Base-by-base conservation (phyloP, 1,284 basidiomycete genomes). In the Lignosus rhinocerotis region DNA sequence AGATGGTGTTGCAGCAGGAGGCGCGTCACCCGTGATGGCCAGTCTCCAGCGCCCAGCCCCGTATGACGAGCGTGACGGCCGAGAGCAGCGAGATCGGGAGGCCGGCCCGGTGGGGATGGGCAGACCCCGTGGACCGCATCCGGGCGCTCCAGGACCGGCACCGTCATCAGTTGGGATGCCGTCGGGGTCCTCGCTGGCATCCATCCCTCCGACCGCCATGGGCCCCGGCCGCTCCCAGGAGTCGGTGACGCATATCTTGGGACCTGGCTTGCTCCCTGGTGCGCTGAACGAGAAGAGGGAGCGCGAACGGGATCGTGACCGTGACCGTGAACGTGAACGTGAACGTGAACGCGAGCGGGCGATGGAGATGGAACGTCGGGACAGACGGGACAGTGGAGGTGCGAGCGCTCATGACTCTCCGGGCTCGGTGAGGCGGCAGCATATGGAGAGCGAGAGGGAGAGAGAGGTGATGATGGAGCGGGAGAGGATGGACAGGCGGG, bases 1-100 rank as follows among this genome's bases (percentile, higher is more conserved):
- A 67, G 41, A 31, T 61, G 6, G 61, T 61, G 53, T 45, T 56
- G 59, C 58, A 56, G 38, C 62, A 66, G 50, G 66, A 67, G 42
- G 61, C 65, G 58, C 55, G 25, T 67, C 69, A 10, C 70, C 71
- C 9, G 70, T 68, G 43, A 73, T 73, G 73, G 70, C 67, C 6
- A 70, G 71, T 51, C 59, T 74, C 31, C 70, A 69, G 55, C 66
- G 67, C 5, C 67, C 70, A 39, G 36, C 52, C 16, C 53, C 58
- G 6, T 64, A 55, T 59, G 61, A 66, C 50, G 62, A 64, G 8
- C 64, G 62, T 12, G 49, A 44, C 16, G 61, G 60, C 25, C 58
- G 67, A 10, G 59, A 63, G 19, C 52, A 25, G 62, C 30, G 61
- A 56, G 64, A 65, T 30, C 67, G 63, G 53, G 61, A 63, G 25